These are phyloP conservation scores for Vararia minispora DNA, from an alignment of 768 basidiomycete genomes.

Conservation along the genomic window DNA sequence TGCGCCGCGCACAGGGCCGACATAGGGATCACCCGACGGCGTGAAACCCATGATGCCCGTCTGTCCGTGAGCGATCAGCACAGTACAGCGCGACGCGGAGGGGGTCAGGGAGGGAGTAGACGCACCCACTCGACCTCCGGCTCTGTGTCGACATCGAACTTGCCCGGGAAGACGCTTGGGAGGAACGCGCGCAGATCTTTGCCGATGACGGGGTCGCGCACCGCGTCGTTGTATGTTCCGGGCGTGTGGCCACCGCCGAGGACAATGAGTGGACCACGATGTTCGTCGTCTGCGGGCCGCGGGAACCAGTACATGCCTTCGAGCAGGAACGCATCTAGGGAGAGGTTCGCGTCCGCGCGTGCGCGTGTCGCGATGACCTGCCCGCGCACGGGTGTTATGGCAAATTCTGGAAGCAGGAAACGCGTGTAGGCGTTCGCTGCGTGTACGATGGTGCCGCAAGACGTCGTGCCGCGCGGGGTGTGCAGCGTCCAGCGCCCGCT, in stretches of 20 bases:
- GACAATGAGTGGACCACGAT: constrained; percentile 47
- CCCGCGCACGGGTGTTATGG: constrained; percentile 62
- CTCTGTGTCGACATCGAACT: constrained; percentile 34
- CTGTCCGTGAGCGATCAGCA: too few species aligned
- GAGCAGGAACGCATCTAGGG: constrained; percentile 24
- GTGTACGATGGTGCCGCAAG: constrained; percentile 60
- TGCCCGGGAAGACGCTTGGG: constrained; percentile 42
- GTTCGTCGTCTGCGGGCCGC: constrained; percentile 33
- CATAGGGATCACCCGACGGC: constrained; percentile 49
- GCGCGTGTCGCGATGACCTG: constrained; percentile 48
- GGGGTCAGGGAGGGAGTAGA: constrained; percentile 6
- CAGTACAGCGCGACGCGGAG: neutral
- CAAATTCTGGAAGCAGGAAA: constrained; percentile 61
- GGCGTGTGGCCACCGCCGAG: constrained; percentile 60
- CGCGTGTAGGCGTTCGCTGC: constrained; percentile 82
- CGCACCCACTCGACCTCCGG: constrained; percentile 79
- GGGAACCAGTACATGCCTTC: constrained; percentile 75
- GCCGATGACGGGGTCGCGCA: constrained; percentile 35
- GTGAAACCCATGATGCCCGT: constrained; percentile 81
- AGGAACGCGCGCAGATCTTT: constrained; percentile 45
- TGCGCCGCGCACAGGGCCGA: constrained; percentile 29
- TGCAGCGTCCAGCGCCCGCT: constrained; percentile 39
- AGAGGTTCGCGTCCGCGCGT: constrained; percentile 27
- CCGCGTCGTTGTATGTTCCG: constrained; percentile 45
- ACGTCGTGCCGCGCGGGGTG: constrained; percentile 58